These are phyloP conservation scores for Chaetoceros muelleri DNA, from an alignment of 108 stramenopile genomes.

Conservation along the genomic window DNA sequence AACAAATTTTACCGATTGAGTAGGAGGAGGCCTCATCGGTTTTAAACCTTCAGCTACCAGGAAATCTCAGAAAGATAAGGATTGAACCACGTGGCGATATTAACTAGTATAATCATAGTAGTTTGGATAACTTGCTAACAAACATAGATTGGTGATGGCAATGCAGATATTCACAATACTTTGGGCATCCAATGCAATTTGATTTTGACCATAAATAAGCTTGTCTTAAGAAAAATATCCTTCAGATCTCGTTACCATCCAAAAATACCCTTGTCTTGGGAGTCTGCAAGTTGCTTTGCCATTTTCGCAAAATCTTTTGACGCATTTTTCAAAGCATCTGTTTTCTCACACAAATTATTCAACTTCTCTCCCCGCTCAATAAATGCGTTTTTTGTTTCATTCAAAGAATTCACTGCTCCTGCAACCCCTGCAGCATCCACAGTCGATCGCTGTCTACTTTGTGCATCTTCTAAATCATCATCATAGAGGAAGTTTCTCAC, in stretches of 20 bases:
- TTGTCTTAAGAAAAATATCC: too few relatives aligned
- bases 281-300: slow-evolving; percentile 60
- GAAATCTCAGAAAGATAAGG: too few relatives aligned
- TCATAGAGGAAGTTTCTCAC: slow-evolving; percentile 25
- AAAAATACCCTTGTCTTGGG: slow-evolving; percentile 35
- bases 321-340: slow-evolving; percentile 55
- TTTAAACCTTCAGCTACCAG: too few relatives aligned
- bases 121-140: too few relatives aligned
- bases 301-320: slow-evolving; percentile 71
- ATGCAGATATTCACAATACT: too few relatives aligned
- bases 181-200: too few relatives aligned
- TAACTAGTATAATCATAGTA: too few relatives aligned
- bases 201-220: too few relatives aligned
- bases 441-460: slow-evolving; percentile 13
- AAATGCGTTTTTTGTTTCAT: slow-evolving; percentile 54
- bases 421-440: slow-evolving; percentile 15
- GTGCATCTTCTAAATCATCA: slow-evolving; percentile 21
- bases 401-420: slow-evolving; percentile 17
- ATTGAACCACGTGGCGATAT: too few relatives aligned
- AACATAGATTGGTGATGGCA: too few relatives aligned
- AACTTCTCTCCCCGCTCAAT: slow-evolving; percentile 67
- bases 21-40: too few relatives aligned
- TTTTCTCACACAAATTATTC: slow-evolving; percentile 55
- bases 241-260: slow-evolving; percentile 35
- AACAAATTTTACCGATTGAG: too few relatives aligned